Evolutionary conservation across 805 yeast genomes (phyloP), one percentile per base, ranked within the genome.

Genomic region (Myxozyma nipponensis): DNA sequence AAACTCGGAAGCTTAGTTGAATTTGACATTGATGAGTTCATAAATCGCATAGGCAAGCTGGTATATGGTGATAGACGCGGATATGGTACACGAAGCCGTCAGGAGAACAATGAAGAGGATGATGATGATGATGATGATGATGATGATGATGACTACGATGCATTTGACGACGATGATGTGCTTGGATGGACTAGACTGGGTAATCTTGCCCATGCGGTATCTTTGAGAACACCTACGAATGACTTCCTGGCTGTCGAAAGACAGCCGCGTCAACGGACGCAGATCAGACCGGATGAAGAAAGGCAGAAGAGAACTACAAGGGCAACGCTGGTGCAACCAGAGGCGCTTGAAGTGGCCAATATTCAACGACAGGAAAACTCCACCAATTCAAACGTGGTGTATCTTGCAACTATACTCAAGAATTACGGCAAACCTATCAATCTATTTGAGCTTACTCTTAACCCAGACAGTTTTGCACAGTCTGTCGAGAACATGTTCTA

Each of bases 401-500:
- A 42, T 42, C 50, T 56, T 13, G 40, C 32, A 36, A 35, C 40
- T n/a, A 18, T 35, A 18, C 41, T 56, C n/a, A 30, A 42, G 19
- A 36, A 32, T 18, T n/a, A 26, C 19, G 45, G 46, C 15, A 38
- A 36, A 18, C 72, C 72, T 6, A 72, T 88, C 6, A 78, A 79
- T 47, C 70, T 89, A 41, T 86, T 79, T 62, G 71, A 74, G 54
- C 82, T 85, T 58, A 77, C 86, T 44, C 71, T 90, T 18, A 82
- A 91, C 63, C 96, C 96, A 0, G 54, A 69, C 15, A 83, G 91
- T 4, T 90, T 83, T 66, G 72, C 84, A 0, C 89, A 83, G 63
- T 77, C 89, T 1, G 82, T 90, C 1, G 97, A 91, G 65, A 88
- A 87, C 63, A 68, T 91, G 60, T 90, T 90, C 61, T 86, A 82